Evolutionary conservation across 106 monocot genomes (phyloP), one percentile per base, ranked within the genome.

Genomic region (Gastrodia elata): DNA sequence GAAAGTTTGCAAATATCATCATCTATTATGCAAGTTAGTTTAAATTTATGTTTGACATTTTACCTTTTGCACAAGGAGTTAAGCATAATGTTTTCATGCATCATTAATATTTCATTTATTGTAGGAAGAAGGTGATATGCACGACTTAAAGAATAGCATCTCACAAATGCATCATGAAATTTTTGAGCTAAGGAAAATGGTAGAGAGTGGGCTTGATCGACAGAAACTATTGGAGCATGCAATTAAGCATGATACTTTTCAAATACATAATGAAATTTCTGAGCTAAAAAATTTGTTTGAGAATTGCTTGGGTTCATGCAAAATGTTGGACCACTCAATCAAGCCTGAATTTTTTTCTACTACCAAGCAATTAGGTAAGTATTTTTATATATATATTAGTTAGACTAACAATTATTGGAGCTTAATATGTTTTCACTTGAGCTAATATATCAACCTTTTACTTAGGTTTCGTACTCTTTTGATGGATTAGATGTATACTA

Each of bases 161-260:
- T 27, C 79, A 44, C 79, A 81, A 30, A 83, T 91, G 25, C 83
- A 71, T 75, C 68, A 83, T 52, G 85, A 91, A 79, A 87, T 91
- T 56, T 68, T 37, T 15, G 81, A 87, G 32, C 80, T 91, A 13
- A 73, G 76, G 43, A 83, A 85, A 71, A 74, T 85, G 76, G 71
- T 91, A 7, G 80, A 87, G 71, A 91, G 81, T 73, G 85, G 87
- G 81, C 74, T 91, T 59, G 81, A 87, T 22, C 85, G 84, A 83
- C 84, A 87, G 71, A 64, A 58, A 36, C 85, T 77, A 38, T 59
- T 91, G 68, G 83, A 85, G 70, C 68, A 85, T 25, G 76, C 71
- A 65, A 81, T 85, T 33, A 91, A 91, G 78, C 59, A 80, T 4
- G 87, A n/a, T n/a, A n/a, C n/a, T n/a, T n/a, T n/a, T n/a, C 79